Conservation (phyloP, 805 yeast genomes). For the Kodamaea laetipori region DNA sequence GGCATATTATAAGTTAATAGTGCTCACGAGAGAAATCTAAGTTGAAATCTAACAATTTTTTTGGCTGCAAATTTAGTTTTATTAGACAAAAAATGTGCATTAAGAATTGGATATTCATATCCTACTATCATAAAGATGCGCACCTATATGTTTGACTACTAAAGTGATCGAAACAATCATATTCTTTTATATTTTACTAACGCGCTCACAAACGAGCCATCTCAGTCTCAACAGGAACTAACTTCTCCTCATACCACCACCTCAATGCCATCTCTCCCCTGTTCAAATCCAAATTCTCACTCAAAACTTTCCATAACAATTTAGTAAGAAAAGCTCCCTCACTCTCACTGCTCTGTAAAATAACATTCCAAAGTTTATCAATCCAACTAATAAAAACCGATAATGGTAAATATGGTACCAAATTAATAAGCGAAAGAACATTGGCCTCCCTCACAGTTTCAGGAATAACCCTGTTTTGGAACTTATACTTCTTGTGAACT, state of each 20-base stretch:
- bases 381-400: conserved; percentile 49
- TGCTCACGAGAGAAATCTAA: too few relatives aligned
- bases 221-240: conserved; percentile 6
- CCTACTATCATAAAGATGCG: too few relatives aligned
- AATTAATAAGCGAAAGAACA: conserved; percentile 47
- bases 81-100: too few relatives aligned
- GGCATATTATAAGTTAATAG: too few relatives aligned
- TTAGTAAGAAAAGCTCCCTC: conserved; percentile 45
- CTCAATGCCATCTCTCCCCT: conserved; percentile 54
- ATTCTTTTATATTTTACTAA: not conserved
- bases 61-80: too few relatives aligned
- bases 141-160: too few relatives aligned
- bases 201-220: not conserved
- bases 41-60: too few relatives aligned
- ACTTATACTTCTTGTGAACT: conserved; percentile 19
- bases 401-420: conserved; percentile 55
- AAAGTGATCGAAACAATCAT: too few relatives aligned
- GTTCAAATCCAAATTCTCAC: conserved; percentile 60
- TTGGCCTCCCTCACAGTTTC: conserved; percentile 52
- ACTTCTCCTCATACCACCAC: conserved; percentile 61
- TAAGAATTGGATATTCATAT: too few relatives aligned
- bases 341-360: conserved; percentile 30
- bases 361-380: conserved; percentile 40
- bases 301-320: conserved; percentile 54
- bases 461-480: conserved; percentile 30